Percentiles rank a stretch among this genome's conserved stretches.
Evolutionary conservation across 2,329 filamentous ascomycete species (phyloP).

Genomic region (Colletotrichum sansevieriae): DNA sequence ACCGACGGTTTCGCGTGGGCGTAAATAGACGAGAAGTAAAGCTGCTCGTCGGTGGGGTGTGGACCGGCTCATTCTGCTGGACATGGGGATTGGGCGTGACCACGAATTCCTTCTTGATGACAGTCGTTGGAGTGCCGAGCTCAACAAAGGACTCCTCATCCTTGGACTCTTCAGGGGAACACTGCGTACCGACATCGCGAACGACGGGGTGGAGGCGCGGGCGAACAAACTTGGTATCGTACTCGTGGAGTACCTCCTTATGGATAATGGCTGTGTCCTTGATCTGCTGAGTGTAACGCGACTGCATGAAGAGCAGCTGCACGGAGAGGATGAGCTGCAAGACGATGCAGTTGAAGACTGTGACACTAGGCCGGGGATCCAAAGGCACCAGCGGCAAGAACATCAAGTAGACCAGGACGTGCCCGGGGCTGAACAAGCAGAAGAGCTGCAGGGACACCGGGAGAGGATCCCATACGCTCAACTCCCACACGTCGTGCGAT

Average conservation of each 20-base stretch:
- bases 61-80: slow-evolving; percentile 68
- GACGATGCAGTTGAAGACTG: slow-evolving; percentile 84
- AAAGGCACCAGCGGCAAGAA: slow-evolving; percentile 83
- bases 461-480: slow-evolving; percentile 93
- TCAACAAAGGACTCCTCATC: slow-evolving; percentile 60
- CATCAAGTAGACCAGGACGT: slow-evolving; percentile 90
- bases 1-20: slow-evolving; percentile 44
- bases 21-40: slow-evolving; percentile 41
- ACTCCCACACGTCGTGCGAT: slow-evolving; percentile 91
- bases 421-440: slow-evolving; percentile 92
- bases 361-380: slow-evolving; percentile 86
- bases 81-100: slow-evolving; percentile 86
- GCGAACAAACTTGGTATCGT: slow-evolving; percentile 95
- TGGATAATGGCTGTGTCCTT: slow-evolving; percentile 89
- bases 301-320: slow-evolving; percentile 81
- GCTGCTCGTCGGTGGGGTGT: slow-evolving; percentile 32
- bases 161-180: slow-evolving; percentile 63
- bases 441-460: slow-evolving; percentile 86
- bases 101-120: slow-evolving; percentile 81
- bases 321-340: slow-evolving; percentile 80
- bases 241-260: slow-evolving; percentile 93
- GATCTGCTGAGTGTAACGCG: slow-evolving; percentile 83
- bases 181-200: slow-evolving; percentile 83
- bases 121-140: slow-evolving; percentile 67
- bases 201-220: slow-evolving; percentile 87